phyloP scores from a whole-genome alignment of 2,329 filamentous ascomycete genomes.

The Mycogone perniciosa region DNA sequence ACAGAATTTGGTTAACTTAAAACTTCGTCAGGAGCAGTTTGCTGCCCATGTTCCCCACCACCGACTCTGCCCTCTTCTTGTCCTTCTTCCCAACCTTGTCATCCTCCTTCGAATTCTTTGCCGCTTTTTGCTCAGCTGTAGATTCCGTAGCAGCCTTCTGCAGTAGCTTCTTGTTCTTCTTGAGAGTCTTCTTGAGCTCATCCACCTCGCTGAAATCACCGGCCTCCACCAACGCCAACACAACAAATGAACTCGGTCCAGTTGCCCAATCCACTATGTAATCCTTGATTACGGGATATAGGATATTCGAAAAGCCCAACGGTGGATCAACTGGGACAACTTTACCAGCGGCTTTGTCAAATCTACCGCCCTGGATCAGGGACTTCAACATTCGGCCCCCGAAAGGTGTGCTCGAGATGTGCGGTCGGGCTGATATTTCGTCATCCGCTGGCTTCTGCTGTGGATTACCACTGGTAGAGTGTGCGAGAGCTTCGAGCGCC shows the following conservation, averaged over 20 bases:
- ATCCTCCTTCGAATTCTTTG: conserved; percentile 41
- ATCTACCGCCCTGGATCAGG: conserved; percentile 82
- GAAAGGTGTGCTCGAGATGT: conserved; percentile 55
- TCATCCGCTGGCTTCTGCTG: conserved; percentile 35
- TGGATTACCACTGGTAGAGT: conserved; percentile 53
- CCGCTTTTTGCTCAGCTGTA: conserved; percentile 47
- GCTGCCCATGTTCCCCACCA: conserved; percentile 56
- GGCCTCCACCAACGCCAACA: conserved; percentile 74
- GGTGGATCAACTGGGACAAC: conserved; percentile 67
- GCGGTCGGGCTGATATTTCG: conserved; percentile 35
- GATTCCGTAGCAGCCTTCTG: conserved; percentile 59
- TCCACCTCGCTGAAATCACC: conserved; percentile 60
- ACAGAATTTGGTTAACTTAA: conserved; percentile 16
- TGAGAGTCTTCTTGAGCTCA: conserved; percentile 63
- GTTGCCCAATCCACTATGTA: conserved; percentile 78
- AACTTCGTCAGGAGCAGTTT: conserved; percentile 56
- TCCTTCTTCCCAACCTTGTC: conserved; percentile 39
- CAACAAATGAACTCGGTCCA: conserved; percentile 77
- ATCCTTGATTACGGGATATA: conserved; percentile 77
- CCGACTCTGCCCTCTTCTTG: conserved; percentile 38
- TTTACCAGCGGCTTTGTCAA: conserved; percentile 66
- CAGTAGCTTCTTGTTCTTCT: conserved; percentile 65
- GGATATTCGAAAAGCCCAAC: conserved; percentile 69
- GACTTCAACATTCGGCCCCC: conserved; percentile 85
- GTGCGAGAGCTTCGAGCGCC: conserved; percentile 65